Percentiles rank a stretch among this genome's conserved stretches.
Conservation (phyloP, 495 filamentous ascomycete species). For the Penicillium paxilli region DNA sequence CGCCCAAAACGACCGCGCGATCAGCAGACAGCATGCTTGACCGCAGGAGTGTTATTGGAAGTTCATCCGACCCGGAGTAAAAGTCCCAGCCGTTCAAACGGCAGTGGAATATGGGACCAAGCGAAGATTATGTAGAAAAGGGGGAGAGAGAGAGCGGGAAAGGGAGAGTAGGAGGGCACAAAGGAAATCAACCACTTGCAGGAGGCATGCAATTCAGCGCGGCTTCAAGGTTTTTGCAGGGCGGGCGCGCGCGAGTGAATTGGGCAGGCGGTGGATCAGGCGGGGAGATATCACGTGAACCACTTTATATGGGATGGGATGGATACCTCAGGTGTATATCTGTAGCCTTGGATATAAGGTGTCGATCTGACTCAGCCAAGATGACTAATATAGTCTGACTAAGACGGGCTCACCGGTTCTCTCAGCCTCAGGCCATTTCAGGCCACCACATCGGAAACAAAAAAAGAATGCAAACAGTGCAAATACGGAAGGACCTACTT, state of each 20-base stretch:
- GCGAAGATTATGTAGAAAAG: background rate
- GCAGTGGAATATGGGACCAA: constrained; percentile 1
- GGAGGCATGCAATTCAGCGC: constrained; percentile 4
- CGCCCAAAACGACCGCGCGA: constrained; percentile 37
- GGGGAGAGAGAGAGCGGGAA: background rate
- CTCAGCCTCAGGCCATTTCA: background rate
- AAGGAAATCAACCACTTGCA: too few species aligned
- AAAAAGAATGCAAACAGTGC: background rate
- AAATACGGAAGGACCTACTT: background rate
- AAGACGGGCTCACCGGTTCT: background rate
- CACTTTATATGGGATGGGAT: too few species aligned
- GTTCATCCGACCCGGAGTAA: constrained; percentile 22
- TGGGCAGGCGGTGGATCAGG: constrained; percentile 1
- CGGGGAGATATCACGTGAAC: background rate
- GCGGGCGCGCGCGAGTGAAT: constrained; percentile 3
- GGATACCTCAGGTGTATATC: too few species aligned
- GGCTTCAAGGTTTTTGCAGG: constrained; percentile 8
- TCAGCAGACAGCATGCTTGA: constrained; percentile 47
- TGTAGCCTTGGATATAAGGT: background rate
- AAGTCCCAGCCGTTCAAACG: constrained; percentile 16
- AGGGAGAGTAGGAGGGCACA: too few species aligned
- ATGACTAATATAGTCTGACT: background rate
- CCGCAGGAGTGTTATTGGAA: constrained; percentile 19
- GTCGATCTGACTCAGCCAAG: too few species aligned
- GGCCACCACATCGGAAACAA: too few species aligned